Percentiles rank a stretch among this genome's conserved stretches.
Conservation (phyloP, 2,329 filamentous ascomycete genomes). For the Aspergillus sp. region DNA sequence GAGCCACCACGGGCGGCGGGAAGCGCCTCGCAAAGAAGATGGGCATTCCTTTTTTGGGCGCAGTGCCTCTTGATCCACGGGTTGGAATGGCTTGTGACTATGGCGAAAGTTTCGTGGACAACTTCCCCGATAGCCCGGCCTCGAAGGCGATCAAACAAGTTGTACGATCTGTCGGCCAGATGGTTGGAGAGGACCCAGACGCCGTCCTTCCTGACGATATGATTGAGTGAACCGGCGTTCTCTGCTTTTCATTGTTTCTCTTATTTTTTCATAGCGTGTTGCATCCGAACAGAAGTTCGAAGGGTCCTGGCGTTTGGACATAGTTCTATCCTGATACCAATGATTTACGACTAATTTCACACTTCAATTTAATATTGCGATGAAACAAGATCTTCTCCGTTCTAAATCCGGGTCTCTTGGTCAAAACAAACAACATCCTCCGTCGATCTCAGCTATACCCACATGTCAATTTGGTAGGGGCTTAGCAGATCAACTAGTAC, state of each 20-base stretch:
- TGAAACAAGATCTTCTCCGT: too few relatives aligned
- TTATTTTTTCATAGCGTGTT: constrained; percentile 15
- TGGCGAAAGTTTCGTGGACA: constrained; percentile 94
- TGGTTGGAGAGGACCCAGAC: constrained; percentile 61
- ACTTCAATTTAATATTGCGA: too few relatives aligned
- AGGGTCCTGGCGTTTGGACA: constrained; percentile 16
- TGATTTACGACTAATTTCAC: constrained; percentile 1
- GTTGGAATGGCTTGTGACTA: constrained; percentile 97
- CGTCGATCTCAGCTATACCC: too few relatives aligned
- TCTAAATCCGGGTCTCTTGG: too few relatives aligned
- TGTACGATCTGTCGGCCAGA: constrained; percentile 64
- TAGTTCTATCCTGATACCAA: constrained; percentile 15
- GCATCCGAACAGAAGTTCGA: constrained; percentile 11
- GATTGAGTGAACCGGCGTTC: constrained; percentile 14
- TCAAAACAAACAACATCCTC: too few relatives aligned
- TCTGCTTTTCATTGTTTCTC: constrained; percentile 4
- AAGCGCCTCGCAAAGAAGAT: constrained; percentile 76
- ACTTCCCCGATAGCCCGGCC: constrained; percentile 87
- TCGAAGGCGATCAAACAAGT: constrained; percentile 77
- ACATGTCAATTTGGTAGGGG: too few relatives aligned
- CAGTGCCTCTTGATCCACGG: constrained; percentile 84
- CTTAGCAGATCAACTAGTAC: too few relatives aligned
- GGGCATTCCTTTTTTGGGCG: constrained; percentile 80
- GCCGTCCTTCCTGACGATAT: constrained; percentile 37
- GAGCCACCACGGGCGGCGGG: constrained; percentile 84